Evolutionary conservation across 805 yeast species (phyloP).

Genomic region (Tetrapisispora iriomotensis): DNA sequence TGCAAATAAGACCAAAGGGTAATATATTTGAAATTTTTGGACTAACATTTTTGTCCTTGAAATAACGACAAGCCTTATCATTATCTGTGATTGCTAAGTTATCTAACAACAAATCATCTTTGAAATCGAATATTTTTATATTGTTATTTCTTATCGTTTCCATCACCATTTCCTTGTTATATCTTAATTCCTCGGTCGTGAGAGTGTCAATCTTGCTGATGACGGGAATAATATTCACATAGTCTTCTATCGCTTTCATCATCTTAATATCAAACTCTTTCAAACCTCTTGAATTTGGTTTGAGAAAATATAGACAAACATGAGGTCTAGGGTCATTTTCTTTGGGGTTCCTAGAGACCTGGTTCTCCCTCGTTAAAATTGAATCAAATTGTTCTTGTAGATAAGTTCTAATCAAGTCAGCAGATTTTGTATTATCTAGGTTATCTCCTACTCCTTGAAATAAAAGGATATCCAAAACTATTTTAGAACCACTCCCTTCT

Average conservation of each 20-base stretch:
- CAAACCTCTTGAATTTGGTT: conserved; percentile 44
- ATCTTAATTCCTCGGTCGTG: conserved; percentile 51
- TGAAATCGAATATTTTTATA: conserved; percentile 66
- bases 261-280: conserved; percentile 47
- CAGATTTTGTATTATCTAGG: conserved; percentile 49
- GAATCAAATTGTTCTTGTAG: conserved; percentile 64
- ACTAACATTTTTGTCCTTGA: neutral
- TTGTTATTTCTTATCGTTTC: conserved; percentile 45
- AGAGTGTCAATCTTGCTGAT: conserved; percentile 73
- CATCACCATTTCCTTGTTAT: conserved; percentile 42
- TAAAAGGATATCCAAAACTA: conserved; percentile 50
- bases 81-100: conserved; percentile 14
- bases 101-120: conserved; percentile 37
- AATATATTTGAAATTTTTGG: conserved; percentile 30
- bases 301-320: conserved; percentile 67
- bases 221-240: conserved; percentile 78
- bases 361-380: conserved; percentile 63
- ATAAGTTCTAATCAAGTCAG: conserved; percentile 43
- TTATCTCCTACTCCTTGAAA: conserved; percentile 72
- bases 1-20: conserved; percentile 61
- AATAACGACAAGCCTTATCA: conserved; percentile 1
- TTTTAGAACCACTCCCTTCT: conserved; percentile 43
- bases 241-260: conserved; percentile 57
- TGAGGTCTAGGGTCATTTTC: conserved; percentile 75
- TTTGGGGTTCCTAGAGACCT: conserved; percentile 57